Percentiles rank a stretch among this genome's conserved stretches.
phyloP scores from a whole-genome alignment of 495 filamentous ascomycete genomes.

The Parathielavia hyrcaniae region DNA sequence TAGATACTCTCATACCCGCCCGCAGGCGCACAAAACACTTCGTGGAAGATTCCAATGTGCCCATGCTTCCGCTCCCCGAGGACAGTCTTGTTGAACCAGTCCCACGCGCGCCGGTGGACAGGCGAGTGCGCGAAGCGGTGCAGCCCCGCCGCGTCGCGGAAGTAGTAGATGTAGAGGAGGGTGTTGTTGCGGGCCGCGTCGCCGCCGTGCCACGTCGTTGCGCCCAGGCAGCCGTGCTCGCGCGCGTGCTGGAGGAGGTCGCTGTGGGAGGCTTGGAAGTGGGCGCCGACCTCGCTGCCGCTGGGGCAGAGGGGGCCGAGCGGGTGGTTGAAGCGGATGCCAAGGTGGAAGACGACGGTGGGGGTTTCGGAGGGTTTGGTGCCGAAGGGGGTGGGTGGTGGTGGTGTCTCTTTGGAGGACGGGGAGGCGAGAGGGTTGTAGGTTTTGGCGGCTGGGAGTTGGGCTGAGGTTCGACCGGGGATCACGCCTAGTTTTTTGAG shows the following conservation, averaged over 20 bases:
- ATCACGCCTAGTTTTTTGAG: not conserved
- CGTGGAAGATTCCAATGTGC: constrained; percentile 23
- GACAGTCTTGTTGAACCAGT: constrained; percentile 34
- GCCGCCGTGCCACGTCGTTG: constrained; percentile 20
- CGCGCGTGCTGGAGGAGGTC: constrained; percentile 17
- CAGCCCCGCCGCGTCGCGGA: constrained; percentile 42
- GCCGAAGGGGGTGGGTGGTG: not conserved
- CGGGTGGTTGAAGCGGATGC: constrained; percentile 29
- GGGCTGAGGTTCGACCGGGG: constrained; percentile 11
- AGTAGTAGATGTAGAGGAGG: constrained; percentile 41
- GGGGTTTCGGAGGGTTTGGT: constrained; percentile 2
- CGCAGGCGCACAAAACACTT: constrained; percentile 15
- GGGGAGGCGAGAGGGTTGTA: constrained; percentile 8
- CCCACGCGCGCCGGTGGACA: constrained; percentile 43
- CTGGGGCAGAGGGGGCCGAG: constrained; percentile 34
- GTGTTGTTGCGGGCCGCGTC: constrained; percentile 33
- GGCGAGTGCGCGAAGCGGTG: constrained; percentile 46
- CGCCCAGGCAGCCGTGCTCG: constrained; percentile 34
- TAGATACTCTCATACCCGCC: constrained; percentile 22
- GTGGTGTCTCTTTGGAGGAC: constrained; percentile 1
- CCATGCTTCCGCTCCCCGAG: not conserved
- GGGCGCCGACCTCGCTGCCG: constrained; percentile 20
- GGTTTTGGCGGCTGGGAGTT: constrained; percentile 9
- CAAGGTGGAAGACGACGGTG: constrained; percentile 28
- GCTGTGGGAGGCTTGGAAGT: constrained; percentile 23